Evolutionary conservation across 2,329 filamentous ascomycete species (phyloP).

Genomic region (Alternaria infectoria): DNA sequence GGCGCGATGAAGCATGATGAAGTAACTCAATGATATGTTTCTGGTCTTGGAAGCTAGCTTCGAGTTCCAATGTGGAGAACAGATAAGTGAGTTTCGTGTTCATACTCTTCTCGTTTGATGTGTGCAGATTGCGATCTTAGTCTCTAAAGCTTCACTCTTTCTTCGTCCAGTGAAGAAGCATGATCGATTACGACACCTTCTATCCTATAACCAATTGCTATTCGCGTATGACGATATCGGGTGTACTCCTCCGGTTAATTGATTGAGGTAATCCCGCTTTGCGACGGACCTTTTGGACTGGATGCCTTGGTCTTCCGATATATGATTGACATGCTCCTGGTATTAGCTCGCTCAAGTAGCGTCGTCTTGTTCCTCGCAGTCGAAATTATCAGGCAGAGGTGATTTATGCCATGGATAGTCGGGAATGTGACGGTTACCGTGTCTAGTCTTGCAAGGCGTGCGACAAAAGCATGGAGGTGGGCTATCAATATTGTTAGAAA

Average conservation of each 20-base stretch:
- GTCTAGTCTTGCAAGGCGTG: neutral
- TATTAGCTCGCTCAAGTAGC: neutral
- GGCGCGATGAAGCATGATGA: neutral
- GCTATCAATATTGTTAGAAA: neutral
- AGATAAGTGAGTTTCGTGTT: neutral
- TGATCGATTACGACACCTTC: neutral
- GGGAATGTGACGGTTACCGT: neutral
- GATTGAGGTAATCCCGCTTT: neutral
- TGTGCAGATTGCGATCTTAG: neutral
- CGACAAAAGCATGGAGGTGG: neutral
- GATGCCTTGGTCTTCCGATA: neutral
- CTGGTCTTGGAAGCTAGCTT: neutral
- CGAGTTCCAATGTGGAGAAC: neutral
- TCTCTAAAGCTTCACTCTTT: neutral
- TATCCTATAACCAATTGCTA: neutral
- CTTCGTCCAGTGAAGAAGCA: neutral
- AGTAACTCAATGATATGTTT: neutral
- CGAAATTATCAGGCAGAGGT: neutral
- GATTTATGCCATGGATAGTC: no score
- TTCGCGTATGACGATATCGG: neutral
- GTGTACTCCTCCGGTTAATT: accelerated
- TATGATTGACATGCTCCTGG: accelerated
- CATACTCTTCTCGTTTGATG: neutral
- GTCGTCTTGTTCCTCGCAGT: neutral
- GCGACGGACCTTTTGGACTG: neutral